phyloP scores from a whole-genome alignment of 768 basidiomycete species.

The Termitomyces sp. region DNA sequence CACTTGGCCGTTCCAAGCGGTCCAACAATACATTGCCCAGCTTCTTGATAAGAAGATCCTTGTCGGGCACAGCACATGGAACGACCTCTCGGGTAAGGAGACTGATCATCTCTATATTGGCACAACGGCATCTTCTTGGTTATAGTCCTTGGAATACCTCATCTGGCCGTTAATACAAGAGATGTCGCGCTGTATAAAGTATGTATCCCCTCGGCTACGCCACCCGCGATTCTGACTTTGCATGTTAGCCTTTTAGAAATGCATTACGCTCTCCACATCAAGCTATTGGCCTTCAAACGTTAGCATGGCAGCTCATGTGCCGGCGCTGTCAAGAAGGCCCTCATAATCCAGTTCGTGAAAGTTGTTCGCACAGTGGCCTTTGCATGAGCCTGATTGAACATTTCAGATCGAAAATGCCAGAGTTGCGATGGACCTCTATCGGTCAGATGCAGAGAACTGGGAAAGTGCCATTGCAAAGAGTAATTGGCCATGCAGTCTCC shows the following conservation, averaged over 20 bases:
- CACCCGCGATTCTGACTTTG: slow-evolving; percentile 5
- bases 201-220: slow-evolving; percentile 11
- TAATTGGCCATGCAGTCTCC: slow-evolving; percentile 72
- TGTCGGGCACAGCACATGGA: slow-evolving; percentile 76
- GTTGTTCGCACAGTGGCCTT: slow-evolving; percentile 3
- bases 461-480: slow-evolving; percentile 51
- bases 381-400: slow-evolving; percentile 7
- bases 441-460: slow-evolving; percentile 60
- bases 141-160: slow-evolving; percentile 74
- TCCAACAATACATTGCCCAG: slow-evolving; percentile 62
- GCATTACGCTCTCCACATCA: slow-evolving; percentile 63
- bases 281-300: slow-evolving; percentile 67
- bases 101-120: slow-evolving; percentile 8
- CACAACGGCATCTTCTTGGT: slow-evolving; percentile 4
- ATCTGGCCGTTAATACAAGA: slow-evolving; percentile 70
- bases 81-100: slow-evolving; percentile 65
- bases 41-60: slow-evolving; percentile 66
- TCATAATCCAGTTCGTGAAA: slow-evolving; percentile 59
- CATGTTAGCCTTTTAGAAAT: slow-evolving; percentile 62
- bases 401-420: slow-evolving; percentile 73
- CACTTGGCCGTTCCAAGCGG: slow-evolving; percentile 49
- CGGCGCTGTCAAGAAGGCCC: slow-evolving; percentile 70
- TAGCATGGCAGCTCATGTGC: slow-evolving; percentile 80
- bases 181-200: slow-evolving; percentile 75
- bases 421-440: slow-evolving; percentile 47